These are phyloP conservation scores for Sphaerulina populicola DNA, from an alignment of 2,329 filamentous ascomycete species.

Conservation along the genomic window DNA sequence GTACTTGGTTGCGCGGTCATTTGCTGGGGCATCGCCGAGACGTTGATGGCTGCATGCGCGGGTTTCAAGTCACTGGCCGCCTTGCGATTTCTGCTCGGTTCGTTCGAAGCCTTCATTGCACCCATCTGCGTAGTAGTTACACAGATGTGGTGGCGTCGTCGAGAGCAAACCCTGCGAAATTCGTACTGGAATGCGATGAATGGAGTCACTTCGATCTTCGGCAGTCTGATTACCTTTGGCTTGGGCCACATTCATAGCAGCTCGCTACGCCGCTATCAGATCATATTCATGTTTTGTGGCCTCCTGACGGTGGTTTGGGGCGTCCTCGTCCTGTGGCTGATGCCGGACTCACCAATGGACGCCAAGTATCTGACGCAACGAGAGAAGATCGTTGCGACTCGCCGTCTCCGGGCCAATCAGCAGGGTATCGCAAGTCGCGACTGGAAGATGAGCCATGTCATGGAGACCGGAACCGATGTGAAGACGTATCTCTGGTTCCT, in stretches of 20 bases:
- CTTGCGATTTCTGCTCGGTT: constrained; percentile 46
- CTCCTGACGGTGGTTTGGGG: constrained; percentile 45
- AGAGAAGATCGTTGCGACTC: constrained; percentile 4
- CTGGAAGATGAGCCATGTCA: constrained; percentile 4
- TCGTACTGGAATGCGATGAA: constrained; percentile 17
- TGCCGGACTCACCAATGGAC: constrained; percentile 5
- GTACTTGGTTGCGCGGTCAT: constrained; percentile 41
- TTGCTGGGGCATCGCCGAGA: constrained; percentile 35
- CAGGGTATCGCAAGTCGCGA: constrained; percentile 5
- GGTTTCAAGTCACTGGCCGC: constrained; percentile 4
- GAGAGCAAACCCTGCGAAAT: constrained; percentile 16
- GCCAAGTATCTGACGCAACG: constrained; percentile 1
- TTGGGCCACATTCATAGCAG: constrained; percentile 14
- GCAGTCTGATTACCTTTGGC: constrained; percentile 17
- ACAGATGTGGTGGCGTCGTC: constrained; percentile 19
- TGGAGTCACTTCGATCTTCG: constrained; percentile 15
- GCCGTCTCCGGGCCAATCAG: constrained; percentile 4
- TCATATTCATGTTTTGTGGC: constrained; percentile 19
- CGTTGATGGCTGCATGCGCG: constrained; percentile 7
- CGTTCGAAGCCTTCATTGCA: constrained; percentile 41
- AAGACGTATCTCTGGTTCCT: constrained; percentile 7
- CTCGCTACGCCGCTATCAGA: constrained; percentile 12
- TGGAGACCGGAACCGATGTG: neutral
- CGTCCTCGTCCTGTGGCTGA: constrained; percentile 37
- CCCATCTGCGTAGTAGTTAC: constrained; percentile 16